phyloP scores from a whole-genome alignment of 345 rosid genomes.

The Conringia planisiliqua region DNA sequence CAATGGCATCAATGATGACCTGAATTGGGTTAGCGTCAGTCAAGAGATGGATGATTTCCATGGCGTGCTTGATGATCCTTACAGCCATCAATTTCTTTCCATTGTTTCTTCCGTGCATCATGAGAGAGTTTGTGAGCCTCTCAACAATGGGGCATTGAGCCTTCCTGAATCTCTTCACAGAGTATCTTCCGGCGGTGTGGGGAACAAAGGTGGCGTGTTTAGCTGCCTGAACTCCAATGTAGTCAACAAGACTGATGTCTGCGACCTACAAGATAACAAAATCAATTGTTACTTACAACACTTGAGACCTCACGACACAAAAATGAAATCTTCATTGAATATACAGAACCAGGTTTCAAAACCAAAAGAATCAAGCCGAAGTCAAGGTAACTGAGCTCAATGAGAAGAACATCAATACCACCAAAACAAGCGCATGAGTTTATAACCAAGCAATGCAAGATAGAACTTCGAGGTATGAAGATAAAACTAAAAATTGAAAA shows the following conservation, averaged over 20 bases:
- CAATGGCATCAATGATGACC: constrained; percentile 69
- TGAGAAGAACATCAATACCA: neutral
- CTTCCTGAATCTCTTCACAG: constrained; percentile 81
- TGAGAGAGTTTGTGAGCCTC: constrained; percentile 81
- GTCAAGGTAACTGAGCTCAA: neutral
- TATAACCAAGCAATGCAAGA: neutral
- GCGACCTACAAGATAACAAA: constrained; percentile 35
- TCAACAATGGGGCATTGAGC: constrained; percentile 86
- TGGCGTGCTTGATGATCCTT: constrained; percentile 64
- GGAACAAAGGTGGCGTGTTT: constrained; percentile 77
- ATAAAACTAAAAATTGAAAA: neutral
- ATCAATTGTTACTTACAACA: neutral
- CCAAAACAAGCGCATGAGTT: neutral
- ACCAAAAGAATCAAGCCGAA: neutral
- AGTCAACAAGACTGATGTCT: constrained; percentile 60
- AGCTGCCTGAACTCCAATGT: constrained; percentile 56
- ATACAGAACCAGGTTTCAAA: neutral
- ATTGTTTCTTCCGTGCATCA: constrained; percentile 88
- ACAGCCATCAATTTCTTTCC: constrained; percentile 84
- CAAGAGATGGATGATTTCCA: constrained; percentile 74
- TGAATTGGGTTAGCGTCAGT: constrained; percentile 77
- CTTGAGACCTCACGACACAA: neutral
- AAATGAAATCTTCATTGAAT: neutral
- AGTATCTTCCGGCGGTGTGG: constrained; percentile 83
- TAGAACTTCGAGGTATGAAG: neutral